Conservation (phyloP, 2,329 filamentous ascomycete species). For the Monilinia laxa region DNA sequence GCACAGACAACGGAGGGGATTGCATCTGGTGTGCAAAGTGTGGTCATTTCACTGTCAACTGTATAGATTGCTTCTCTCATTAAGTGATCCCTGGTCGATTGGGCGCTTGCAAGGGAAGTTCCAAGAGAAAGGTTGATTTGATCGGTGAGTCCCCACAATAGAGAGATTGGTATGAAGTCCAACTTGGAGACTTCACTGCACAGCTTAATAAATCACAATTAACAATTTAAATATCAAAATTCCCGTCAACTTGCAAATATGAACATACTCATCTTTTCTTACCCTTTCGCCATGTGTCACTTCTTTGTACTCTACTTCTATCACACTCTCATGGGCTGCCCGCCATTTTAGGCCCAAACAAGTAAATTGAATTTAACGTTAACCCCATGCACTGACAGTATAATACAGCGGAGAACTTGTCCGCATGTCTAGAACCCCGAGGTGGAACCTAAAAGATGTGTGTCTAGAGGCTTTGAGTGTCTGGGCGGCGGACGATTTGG, state of each 20-base stretch:
- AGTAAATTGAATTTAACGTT: neutral
- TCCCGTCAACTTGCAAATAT: neutral
- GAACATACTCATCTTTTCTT: neutral
- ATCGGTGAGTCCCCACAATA: neutral
- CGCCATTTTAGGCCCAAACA: neutral
- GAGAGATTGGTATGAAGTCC: neutral
- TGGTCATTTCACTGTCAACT: conserved; percentile 12
- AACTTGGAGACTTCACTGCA: neutral
- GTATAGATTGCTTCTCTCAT: conserved; percentile 1
- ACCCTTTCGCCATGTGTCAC: neutral
- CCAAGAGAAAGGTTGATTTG: neutral
- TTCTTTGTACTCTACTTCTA: neutral
- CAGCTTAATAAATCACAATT: neutral
- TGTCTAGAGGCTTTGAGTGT: neutral
- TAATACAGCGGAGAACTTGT: neutral
- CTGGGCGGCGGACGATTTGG: accelerated
- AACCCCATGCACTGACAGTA: neutral
- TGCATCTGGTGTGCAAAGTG: neutral
- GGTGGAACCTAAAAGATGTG: neutral
- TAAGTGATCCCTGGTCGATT: neutral
- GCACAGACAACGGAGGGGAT: neutral
- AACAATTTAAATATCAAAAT: neutral
- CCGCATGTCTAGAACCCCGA: neutral
- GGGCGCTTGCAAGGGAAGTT: neutral
- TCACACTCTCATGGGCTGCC: neutral